Conservation (phyloP, 768 basidiomycete genomes). For the Lentinula boryana region DNA sequence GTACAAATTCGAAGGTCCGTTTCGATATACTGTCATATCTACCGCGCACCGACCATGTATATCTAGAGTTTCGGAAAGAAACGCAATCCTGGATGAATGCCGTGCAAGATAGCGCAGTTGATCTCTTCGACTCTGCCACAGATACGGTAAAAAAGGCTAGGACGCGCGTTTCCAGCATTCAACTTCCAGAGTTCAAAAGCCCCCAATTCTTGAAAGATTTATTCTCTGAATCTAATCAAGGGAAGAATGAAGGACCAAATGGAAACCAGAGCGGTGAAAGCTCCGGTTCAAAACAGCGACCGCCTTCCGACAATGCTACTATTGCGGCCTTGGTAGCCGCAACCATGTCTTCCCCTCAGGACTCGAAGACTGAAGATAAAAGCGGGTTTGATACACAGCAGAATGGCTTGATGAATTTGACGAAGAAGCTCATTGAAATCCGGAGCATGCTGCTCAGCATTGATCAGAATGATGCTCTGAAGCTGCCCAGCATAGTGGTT, state of each 20-base stretch:
- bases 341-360: slow-evolving; percentile 71
- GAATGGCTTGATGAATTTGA: slow-evolving; percentile 90
- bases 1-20: slow-evolving; percentile 88
- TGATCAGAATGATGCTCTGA: slow-evolving; percentile 91
- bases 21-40: background rate
- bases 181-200: slow-evolving; percentile 45
- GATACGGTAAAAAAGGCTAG: slow-evolving; percentile 59
- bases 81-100: slow-evolving; percentile 61
- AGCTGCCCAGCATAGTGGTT: slow-evolving; percentile 95
- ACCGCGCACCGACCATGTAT: background rate
- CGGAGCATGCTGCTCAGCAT: slow-evolving; percentile 91
- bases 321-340: slow-evolving; percentile 75
- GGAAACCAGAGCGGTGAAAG: slow-evolving; percentile 23
- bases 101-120: slow-evolving; percentile 66
- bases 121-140: slow-evolving; percentile 66
- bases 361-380: slow-evolving; percentile 32
- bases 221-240: slow-evolving; percentile 24
- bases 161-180: slow-evolving; percentile 52
- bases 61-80: slow-evolving; percentile 64
- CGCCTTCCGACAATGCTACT: slow-evolving; percentile 54
- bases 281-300: slow-evolving; percentile 35
- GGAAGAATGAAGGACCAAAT: slow-evolving; percentile 23
- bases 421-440: slow-evolving; percentile 93
- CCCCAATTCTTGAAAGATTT: slow-evolving; percentile 68
- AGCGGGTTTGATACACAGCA: slow-evolving; percentile 42